Percentiles rank a stretch among this genome's conserved stretches.
These are phyloP conservation scores for Heliocybe sulcata DNA, from an alignment of 1,284 basidiomycete species.

Conservation along the genomic window DNA sequence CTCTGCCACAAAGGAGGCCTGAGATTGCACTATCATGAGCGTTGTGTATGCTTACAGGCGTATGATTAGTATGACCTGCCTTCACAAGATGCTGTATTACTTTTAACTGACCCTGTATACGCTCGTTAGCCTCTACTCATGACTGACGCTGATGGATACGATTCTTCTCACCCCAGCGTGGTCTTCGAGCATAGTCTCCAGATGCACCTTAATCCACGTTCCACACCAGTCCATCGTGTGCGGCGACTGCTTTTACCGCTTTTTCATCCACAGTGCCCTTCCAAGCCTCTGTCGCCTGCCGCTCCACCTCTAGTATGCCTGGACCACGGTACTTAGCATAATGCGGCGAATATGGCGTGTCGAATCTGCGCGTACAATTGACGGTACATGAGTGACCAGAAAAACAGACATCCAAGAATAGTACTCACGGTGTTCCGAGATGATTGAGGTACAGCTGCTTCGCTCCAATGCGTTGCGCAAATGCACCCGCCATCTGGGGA, in stretches of 20 bases:
- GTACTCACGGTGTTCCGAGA: constrained; percentile 60
- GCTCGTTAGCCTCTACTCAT: too few species aligned
- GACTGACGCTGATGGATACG: too few species aligned
- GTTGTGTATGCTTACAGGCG: neutral
- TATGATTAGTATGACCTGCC: too few species aligned
- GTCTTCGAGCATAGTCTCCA: neutral
- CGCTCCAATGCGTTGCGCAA: constrained; percentile 63
- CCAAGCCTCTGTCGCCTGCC: constrained; percentile 58
- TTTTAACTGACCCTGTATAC: too few species aligned
- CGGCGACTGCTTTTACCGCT: neutral
- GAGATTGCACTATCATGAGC: neutral
- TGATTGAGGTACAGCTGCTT: constrained; percentile 75
- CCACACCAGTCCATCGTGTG: neutral
- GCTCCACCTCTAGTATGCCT: constrained; percentile 52
- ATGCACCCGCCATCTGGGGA: constrained; percentile 75
- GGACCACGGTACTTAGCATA: constrained; percentile 28
- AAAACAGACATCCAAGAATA: constrained; percentile 17
- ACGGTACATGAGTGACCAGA: constrained; percentile 16
- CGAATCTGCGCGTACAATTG: constrained; percentile 34
- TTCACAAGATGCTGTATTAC: too few species aligned
- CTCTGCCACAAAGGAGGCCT: neutral
- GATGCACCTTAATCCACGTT: neutral
- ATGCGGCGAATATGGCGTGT: constrained; percentile 15
- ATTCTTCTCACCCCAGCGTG: neutral
- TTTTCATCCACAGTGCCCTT: neutral